Evolutionary conservation across 352 stramenopile species (phyloP).

Genomic region (Plasmopara viticola): DNA sequence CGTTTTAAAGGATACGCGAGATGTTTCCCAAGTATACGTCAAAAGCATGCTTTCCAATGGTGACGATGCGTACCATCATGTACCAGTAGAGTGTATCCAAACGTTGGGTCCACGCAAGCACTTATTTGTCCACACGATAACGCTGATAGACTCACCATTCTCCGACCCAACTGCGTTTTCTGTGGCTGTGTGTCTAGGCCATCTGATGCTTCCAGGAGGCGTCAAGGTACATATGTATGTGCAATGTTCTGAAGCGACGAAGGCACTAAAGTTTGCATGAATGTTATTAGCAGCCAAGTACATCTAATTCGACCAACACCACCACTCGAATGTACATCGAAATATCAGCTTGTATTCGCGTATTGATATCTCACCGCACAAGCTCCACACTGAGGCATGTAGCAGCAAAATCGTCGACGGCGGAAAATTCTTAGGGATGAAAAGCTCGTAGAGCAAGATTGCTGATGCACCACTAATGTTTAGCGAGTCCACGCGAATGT

Average conservation of each 20-base stretch:
- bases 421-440: slow-evolving; percentile 43
- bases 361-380: slow-evolving; percentile 25
- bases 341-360: slow-evolving; percentile 12
- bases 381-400: slow-evolving; percentile 26
- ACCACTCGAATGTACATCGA: slow-evolving; percentile 23
- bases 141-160: slow-evolving; percentile 37
- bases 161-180: slow-evolving; percentile 47
- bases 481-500: slow-evolving; percentile 70
- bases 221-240: slow-evolving; percentile 18
- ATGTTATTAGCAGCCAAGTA: slow-evolving; percentile 5
- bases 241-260: neutral
- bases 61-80: slow-evolving; percentile 28
- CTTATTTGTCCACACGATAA: slow-evolving; percentile 30
- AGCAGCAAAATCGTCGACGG: slow-evolving; percentile 7
- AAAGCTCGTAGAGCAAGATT: slow-evolving; percentile 71
- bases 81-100: slow-evolving; percentile 21
- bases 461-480: slow-evolving; percentile 75
- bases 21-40: slow-evolving; percentile 34
- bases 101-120: slow-evolving; percentile 14
- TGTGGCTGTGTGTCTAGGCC: slow-evolving; percentile 35
- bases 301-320: slow-evolving; percentile 5
- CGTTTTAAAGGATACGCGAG: slow-evolving; percentile 21
- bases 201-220: slow-evolving; percentile 23
- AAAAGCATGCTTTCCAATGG: slow-evolving; percentile 45
- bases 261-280: slow-evolving; percentile 9